Evolutionary conservation across 768 basidiomycete species (phyloP).

Genomic region (Cystobasidium onofrii): DNA sequence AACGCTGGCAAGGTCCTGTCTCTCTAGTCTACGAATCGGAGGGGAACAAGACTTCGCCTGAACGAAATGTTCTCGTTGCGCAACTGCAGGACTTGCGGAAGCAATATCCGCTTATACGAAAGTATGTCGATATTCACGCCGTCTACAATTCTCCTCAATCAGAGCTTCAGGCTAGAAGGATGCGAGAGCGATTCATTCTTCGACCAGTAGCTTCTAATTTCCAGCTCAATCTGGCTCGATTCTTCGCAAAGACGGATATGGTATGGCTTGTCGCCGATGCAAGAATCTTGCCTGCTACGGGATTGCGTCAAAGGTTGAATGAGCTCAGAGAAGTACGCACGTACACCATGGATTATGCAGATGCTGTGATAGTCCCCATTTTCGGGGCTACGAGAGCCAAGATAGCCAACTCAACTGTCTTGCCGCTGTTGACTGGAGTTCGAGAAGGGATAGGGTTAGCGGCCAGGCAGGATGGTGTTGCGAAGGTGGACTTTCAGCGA

Average conservation of each 20-base stretch:
- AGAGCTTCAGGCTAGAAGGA: conserved; percentile 34
- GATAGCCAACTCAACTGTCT: conserved; percentile 12
- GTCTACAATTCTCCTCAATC: conserved; percentile 35
- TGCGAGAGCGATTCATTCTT: conserved; percentile 40
- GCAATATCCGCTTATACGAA: conserved; percentile 33
- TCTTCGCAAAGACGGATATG: conserved; percentile 41
- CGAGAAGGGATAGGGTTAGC: conserved; percentile 15
- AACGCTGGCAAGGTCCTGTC: conserved; percentile 39
- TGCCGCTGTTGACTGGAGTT: conserved; percentile 26
- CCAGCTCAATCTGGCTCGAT: conserved; percentile 43
- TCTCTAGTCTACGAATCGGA: conserved; percentile 40
- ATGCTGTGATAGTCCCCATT: conserved; percentile 41
- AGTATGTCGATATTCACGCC: conserved; percentile 40
- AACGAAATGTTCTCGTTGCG: conserved; percentile 28
- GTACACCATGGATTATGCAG: conserved; percentile 38
- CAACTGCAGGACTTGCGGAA: conserved; percentile 34
- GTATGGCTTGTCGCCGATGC: conserved; percentile 41
- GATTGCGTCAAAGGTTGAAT: conserved; percentile 33
- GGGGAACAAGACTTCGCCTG: conserved; percentile 5
- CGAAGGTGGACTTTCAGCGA: conserved; percentile 32
- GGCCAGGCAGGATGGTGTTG: conserved; percentile 29
- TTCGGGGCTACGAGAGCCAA: conserved; percentile 39
- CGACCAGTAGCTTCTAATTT: conserved; percentile 39
- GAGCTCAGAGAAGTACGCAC: conserved; percentile 22
- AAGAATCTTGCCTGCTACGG: conserved; percentile 34